Evolutionary conservation across 805 yeast species (phyloP), one percentile per base, ranked within the genome.

Genomic region (Schwanniomyces polymorphus): DNA sequence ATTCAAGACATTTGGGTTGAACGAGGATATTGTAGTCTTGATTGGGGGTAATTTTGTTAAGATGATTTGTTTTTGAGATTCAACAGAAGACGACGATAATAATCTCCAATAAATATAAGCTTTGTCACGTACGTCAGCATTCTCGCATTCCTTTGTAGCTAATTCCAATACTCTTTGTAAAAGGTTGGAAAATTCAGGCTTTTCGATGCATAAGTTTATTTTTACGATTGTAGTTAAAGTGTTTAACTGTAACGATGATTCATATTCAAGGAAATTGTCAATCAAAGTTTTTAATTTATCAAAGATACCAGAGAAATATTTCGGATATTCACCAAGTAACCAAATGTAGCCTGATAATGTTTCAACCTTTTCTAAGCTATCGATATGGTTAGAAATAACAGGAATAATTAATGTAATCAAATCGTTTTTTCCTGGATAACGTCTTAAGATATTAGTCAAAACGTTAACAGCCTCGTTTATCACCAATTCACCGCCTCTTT

Each of bases 101-200:
- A 88, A 74, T 67, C 95, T 78, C 94, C 94, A 87, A 61, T 86
- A 87, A 37, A 87, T 72, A 62, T 79, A 87, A 0, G 92, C 91
- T 70, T 85, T 81, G 62, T 87, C 95, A 63, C 94, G 76, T 25
- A 87, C 86, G 60, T 87, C 95, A 2, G 89, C 81, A 58, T 85
- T 85, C 50, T 85, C 86, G 47, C 86, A 74, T 38, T 80, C 77
- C 48, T 78, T 79, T 4, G 91, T 86, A 8, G 88, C 82, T 49
- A 76, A 62, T 49, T 81, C 85, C 54, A 87, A 74, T 6, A 83
- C 75, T 38, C 70, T 72, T 57, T 86, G 91, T 53, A 87, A 70
- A 21, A 73, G 58, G 21, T 56, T 65, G 27, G 79, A 72, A 43
- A 74, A 68, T 29, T 50, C 16, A 12, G 51, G 37, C 10, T 40